Evolutionary conservation across 257 asterid species (phyloP), one percentile per base, ranked within the genome.

Genomic region (Penstemon eatonii): DNA sequence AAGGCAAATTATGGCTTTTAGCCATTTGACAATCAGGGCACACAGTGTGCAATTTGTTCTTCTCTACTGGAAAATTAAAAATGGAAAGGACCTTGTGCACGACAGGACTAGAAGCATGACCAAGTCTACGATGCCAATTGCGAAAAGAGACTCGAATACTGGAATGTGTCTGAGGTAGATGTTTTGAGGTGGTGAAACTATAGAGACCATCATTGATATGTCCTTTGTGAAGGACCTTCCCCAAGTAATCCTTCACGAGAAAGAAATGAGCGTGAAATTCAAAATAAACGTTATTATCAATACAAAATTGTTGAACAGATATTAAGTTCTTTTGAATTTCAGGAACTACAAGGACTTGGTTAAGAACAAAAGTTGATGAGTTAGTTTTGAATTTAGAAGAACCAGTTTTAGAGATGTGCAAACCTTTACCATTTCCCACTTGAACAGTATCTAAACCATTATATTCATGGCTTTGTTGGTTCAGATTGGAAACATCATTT

Each of bases 241-340:
- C n/a, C 15, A 7, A 42, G 65, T 67, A 45, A 7, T 67, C 72
- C 65, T 67, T 56, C 10, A 67, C 33, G 7, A 18, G 13, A 56
- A 67, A 56, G n/a, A n/a, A 19, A 39, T n/a, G 52, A 1, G 63
- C 7, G 12, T 41, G 54, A 69, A 69, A 69, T 8, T 69, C 73
- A 69, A 69, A 69, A 43, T 37, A 67, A 54, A 55, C 55, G 19
- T 54, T 42, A 19, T 55, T 67, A 53, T 67, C 64, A 1, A 38
- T 49, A 54, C 53, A 10, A 6, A 55, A 53, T 13, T 53, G 9
- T 8, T 67, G 63, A 41, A 67, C 44, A 42, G 33, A 38, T n/a
- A 55, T 13, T 1, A 41, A 4, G 33, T 25, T 25, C 2, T 25
- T 25, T 25, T 25, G 33, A 25, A 25, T 25, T 25, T 25, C 33